Base-by-base conservation (phyloP, 345 rosid genomes). In the Arabis hirsuta region DNA sequence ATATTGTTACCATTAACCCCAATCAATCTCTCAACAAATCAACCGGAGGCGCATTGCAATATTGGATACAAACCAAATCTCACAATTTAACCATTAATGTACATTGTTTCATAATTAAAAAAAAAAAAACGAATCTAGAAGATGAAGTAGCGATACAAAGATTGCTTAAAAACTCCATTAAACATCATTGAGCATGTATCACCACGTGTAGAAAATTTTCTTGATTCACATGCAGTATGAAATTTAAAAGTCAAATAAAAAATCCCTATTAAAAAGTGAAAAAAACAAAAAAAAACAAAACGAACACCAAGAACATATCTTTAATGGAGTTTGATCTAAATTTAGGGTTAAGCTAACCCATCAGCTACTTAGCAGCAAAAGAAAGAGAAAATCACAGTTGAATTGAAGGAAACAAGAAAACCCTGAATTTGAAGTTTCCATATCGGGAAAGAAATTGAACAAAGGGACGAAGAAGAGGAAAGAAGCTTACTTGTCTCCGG, bases 401-500 rank as follows among this genome's bases (percentile, higher is more conserved):
- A 65, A 46, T 56, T 39, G 16, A 65, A 65, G 11, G 65, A 12
- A 50, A 58, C 14, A 14, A 65, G 6, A 50, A 29, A 73, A 4
- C 72, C 67, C 67, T 50, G 65, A 53, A 46, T 57, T 73, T 66
- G 4, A 50, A 41, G 54, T 55, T 66, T 39, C 45, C 14, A 45
- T 56, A 20, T 48, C 9, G 9, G 14, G 60, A 69, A 63, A 43
- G 42, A 29, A 29, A 78, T 9, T 8, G 47, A 55, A 56, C 26
- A 48, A 73, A 39, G 63, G 54, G 34, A 19, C n/a, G 0, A 36
- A 24, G 41, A 67, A 60, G 46, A 60, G 51, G 64, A 29, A 13
- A 54, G 12, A 27, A 44, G 55, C 9, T 63, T 62, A 88, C 91
- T 80, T 81, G 66, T 69, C 72, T 39, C 75, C 69, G 80, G 84